phyloP scores from a whole-genome alignment of 495 filamentous ascomycete species.

The Daldinia vernicosa region DNA sequence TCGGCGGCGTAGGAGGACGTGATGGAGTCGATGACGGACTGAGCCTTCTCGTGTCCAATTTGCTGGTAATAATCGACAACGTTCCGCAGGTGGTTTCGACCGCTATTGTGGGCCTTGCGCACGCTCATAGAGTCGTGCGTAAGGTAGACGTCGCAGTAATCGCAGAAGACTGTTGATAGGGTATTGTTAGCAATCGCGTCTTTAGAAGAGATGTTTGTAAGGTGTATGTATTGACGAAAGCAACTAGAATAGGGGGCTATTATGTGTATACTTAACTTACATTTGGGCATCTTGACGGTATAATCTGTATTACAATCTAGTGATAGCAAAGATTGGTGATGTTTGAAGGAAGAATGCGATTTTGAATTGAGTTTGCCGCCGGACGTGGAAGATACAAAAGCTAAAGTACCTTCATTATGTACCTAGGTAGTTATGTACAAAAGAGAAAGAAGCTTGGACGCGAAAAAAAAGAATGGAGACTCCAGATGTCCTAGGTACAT shows the following conservation, averaged over 20 bases:
- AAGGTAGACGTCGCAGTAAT: slow-evolving; percentile 99
- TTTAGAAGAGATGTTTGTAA: background rate
- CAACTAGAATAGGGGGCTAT: background rate
- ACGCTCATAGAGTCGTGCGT: slow-evolving; percentile 99
- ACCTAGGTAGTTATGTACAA: background rate
- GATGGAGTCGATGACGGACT: slow-evolving; percentile 97
- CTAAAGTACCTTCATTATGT: background rate
- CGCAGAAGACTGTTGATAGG: slow-evolving; percentile 67
- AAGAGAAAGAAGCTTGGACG: background rate
- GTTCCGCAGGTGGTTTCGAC: slow-evolving; percentile 95
- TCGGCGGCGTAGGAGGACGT: slow-evolving; percentile 93
- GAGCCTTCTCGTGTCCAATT: slow-evolving; percentile 98
- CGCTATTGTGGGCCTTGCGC: slow-evolving; percentile 96
- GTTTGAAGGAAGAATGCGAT: slow-evolving; percentile 5
- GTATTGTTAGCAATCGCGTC: slow-evolving; percentile 18
- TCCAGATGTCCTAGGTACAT: too few relatives aligned
- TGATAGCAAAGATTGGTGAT: slow-evolving; percentile 9
- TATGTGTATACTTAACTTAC: slow-evolving; percentile 21
- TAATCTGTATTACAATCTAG: slow-evolving; percentile 13
- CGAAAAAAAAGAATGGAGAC: slow-evolving; percentile 11
- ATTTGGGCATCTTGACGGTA: slow-evolving; percentile 57
- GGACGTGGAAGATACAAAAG: slow-evolving; percentile 28
- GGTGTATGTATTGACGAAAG: background rate
- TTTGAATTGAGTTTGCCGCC: slow-evolving; percentile 7
- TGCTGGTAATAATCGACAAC: slow-evolving; percentile 99